Percentiles rank a stretch among this genome's conserved stretches.
These are phyloP conservation scores for Blastobotrys parvus DNA, from an alignment of 805 yeast species.

Conservation along the genomic window DNA sequence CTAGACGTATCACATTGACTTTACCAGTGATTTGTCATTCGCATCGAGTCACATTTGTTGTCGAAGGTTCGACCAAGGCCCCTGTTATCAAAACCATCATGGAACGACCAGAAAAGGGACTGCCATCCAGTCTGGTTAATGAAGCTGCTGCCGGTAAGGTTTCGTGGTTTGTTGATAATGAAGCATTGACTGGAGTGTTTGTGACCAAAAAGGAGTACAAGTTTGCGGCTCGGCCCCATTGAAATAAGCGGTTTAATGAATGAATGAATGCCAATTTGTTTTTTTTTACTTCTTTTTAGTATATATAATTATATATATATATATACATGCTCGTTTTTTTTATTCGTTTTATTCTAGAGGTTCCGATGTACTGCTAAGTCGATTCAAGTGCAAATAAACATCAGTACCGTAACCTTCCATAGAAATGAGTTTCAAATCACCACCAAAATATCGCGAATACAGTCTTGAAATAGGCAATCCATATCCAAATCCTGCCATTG, in stretches of 20 bases:
- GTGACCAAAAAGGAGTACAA: constrained; percentile 67
- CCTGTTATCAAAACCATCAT: constrained; percentile 83
- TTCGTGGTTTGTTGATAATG: constrained; percentile 95
- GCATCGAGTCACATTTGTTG: constrained; percentile 86
- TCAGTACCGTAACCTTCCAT: constrained; percentile 97
- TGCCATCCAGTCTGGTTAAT: constrained; percentile 88
- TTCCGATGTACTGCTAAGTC: constrained; percentile 65
- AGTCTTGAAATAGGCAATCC: constrained; percentile 81
- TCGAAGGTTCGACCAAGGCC: constrained; percentile 93
- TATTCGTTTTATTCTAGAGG: constrained; percentile 35
- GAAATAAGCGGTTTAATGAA: no score
- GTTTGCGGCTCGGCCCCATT: constrained; percentile 40
- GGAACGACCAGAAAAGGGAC: constrained; percentile 95
- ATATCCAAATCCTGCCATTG: constrained; percentile 92
- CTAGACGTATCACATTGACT: constrained; percentile 77
- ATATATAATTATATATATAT: background rate
- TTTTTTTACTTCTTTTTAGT: background rate
- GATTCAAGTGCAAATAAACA: constrained; percentile 76
- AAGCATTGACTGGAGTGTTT: constrained; percentile 73
- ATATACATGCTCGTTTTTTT: background rate
- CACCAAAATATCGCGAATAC: constrained; percentile 86
- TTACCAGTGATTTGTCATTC: constrained; percentile 94
- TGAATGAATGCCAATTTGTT: background rate
- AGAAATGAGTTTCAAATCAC: constrained; percentile 75
- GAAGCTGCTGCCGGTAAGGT: constrained; percentile 97